Evolutionary conservation across 148 eudicot species (phyloP), one percentile per base, ranked within the genome.

Genomic region (Vaccinium macrocarpon): DNA sequence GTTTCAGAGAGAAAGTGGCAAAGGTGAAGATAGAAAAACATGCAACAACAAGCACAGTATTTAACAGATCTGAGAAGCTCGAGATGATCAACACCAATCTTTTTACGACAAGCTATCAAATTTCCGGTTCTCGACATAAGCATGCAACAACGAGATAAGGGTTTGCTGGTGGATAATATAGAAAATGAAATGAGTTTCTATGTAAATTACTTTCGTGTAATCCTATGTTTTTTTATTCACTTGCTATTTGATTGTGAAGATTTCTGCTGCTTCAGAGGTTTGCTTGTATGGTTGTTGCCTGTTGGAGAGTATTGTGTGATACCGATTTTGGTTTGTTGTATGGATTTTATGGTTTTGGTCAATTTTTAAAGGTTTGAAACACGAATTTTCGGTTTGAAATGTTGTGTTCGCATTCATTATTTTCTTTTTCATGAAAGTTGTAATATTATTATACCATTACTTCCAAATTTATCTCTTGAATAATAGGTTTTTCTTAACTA

Each of bases 1-100:
- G 55, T 86, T 88, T 81, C 93, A 93, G 96, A 93, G 85, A 91
- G 91, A 53, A 53, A 78, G 81, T 78, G 81, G 81, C 81, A 78
- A 53, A 78, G 81, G 62, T 78, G 62, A 78, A 51, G 61, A 53
- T 14, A 7, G 21, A 52, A 62, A 78, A 61, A 78, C 15, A 14
- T 29, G 76, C 21, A 72, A 13, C 27, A 53, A 42, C 80, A 77
- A 25, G 23, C 29, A 52, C 50, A 48, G 57, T 50, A 51, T 50
- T 77, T 77, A 77, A 51, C 4, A 16, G 53, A 23, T 53, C 61
- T 62, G 2, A 53, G n/a, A 53, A 53, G 81, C 29, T 53, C 16
- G 64, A 52, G 81, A 15, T 16, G 51, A 78, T 57, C 46, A 42
- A 14, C 57, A 50, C 61, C 81, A 29, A 29, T 52, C 62, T 78